Conservation (phyloP, 2,329 filamentous ascomycete species). For the Exophiala sideris region DNA sequence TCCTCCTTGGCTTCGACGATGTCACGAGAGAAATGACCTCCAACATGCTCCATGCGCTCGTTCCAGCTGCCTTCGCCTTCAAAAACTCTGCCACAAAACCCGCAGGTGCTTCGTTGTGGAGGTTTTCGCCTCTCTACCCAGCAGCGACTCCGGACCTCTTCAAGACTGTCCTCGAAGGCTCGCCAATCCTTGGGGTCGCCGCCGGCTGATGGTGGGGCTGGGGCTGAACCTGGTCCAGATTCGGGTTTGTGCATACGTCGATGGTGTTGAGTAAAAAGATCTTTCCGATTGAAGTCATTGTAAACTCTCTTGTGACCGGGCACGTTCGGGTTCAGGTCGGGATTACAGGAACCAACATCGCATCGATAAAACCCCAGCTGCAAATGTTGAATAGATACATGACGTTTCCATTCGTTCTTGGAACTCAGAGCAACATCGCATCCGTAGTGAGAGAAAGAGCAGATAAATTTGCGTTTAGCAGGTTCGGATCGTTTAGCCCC, state of each 20-base stretch:
- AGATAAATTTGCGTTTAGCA: constrained; percentile 58
- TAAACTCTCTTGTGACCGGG: constrained; percentile 28
- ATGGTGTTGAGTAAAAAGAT: constrained; percentile 85
- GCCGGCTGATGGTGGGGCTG: constrained; percentile 16
- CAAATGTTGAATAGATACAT: constrained; percentile 77
- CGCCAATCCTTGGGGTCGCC: constrained; percentile 28
- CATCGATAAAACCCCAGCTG: constrained; percentile 74
- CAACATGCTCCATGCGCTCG: constrained; percentile 81
- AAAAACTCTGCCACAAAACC: constrained; percentile 62
- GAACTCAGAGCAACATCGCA: constrained; percentile 69
- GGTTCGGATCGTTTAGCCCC: constrained; percentile 30
- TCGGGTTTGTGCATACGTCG: constrained; percentile 73
- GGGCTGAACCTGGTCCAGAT: constrained; percentile 22
- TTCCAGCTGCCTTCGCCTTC: constrained; percentile 68
- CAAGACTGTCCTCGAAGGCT: constrained; percentile 53
- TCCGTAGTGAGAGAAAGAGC: constrained; percentile 74
- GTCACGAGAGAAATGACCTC: constrained; percentile 66
- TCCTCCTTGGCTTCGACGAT: constrained; percentile 43
- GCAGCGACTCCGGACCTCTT: constrained; percentile 58
- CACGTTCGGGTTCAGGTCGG: constrained; percentile 26
- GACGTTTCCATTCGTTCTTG: constrained; percentile 96
- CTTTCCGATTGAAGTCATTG: constrained; percentile 84
- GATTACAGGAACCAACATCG: constrained; percentile 58
- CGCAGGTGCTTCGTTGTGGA: constrained; percentile 61
- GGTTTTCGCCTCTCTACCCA: constrained; percentile 57